Percentiles rank a stretch among this genome's conserved stretches.
phyloP scores from a whole-genome alignment of 1,284 basidiomycete species.

The Trichosporon inkin region DNA sequence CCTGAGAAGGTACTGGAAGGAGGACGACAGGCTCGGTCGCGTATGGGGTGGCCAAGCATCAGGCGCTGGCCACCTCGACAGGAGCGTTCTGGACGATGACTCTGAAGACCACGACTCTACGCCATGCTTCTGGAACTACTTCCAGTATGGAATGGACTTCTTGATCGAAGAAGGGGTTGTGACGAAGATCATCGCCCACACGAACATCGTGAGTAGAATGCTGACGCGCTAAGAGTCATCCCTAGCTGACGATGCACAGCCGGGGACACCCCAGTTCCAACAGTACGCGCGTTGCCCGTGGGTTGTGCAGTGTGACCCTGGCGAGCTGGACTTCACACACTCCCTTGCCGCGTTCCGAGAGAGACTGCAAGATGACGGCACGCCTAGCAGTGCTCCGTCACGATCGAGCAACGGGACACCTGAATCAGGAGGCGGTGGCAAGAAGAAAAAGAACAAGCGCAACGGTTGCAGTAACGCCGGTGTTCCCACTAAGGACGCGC shows the following conservation, averaged over 20 bases:
- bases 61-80: not conserved
- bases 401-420: not conserved
- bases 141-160: slow-evolving; percentile 80
- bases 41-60: slow-evolving; percentile 34
- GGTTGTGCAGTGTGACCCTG: slow-evolving; percentile 56
- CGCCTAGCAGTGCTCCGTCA: not conserved
- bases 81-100: not conserved
- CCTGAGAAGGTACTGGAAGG: slow-evolving; percentile 72
- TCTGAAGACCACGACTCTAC: not conserved
- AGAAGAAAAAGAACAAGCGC: slow-evolving; percentile 14
- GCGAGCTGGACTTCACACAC: slow-evolving; percentile 27
- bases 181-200: slow-evolving; percentile 77
- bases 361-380: not conserved
- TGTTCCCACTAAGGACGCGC: slow-evolving; percentile 53
- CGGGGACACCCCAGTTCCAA: slow-evolving; percentile 80
- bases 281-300: slow-evolving; percentile 83
- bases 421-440: not conserved
- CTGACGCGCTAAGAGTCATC: not conserved
- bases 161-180: slow-evolving; percentile 66
- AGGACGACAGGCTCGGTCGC: slow-evolving; percentile 69
- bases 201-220: slow-evolving; percentile 65
- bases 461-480: not conserved
- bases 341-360: slow-evolving; percentile 26
- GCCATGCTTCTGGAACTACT: slow-evolving; percentile 85
- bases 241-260: slow-evolving; percentile 53